These are phyloP conservation scores for Physcomitrellopsis africana DNA, from an alignment of 225 moss, liverwort and hornwort genomes.

Conservation along the genomic window DNA sequence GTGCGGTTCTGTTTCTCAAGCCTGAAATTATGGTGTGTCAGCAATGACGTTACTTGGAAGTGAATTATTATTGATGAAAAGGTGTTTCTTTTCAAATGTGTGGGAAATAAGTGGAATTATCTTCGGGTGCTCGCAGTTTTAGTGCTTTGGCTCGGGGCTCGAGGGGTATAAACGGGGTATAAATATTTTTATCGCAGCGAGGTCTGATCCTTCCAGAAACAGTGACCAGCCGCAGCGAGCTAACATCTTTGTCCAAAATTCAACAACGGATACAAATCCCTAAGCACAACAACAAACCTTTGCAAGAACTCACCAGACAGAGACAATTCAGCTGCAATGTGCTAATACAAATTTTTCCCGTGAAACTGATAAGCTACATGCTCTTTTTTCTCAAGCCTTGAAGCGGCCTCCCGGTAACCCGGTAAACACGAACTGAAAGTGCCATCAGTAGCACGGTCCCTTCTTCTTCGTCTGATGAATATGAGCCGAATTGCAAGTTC, in stretches of 20 bases:
- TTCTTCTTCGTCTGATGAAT: slow-evolving; percentile 62
- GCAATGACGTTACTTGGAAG: slow-evolving; percentile 28
- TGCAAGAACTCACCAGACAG: not conserved
- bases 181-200: not conserved
- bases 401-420: not conserved
- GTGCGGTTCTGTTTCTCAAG: slow-evolving; percentile 28
- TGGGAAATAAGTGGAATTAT: slow-evolving; percentile 15
- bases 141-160: too few species aligned
- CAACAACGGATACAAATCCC: not conserved
- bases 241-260: not conserved
- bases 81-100: slow-evolving; percentile 10
- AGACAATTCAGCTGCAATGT: not conserved
- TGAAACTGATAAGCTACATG: not conserved
- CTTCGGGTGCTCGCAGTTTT: too few species aligned
- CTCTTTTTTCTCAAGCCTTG: not conserved
- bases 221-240: not conserved
- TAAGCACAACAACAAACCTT: not conserved
- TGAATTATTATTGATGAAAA: slow-evolving; percentile 16
- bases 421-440: too few species aligned
- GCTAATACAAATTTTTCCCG: not conserved
- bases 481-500: slow-evolving; percentile 31
- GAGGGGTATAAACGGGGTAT: too few species aligned
- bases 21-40: slow-evolving; percentile 23
- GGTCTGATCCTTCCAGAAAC: not conserved
- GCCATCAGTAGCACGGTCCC: slow-evolving; percentile 67